Evolutionary conservation across 257 asterid species (phyloP).

Genomic region (Paraleonurus japonicus): DNA sequence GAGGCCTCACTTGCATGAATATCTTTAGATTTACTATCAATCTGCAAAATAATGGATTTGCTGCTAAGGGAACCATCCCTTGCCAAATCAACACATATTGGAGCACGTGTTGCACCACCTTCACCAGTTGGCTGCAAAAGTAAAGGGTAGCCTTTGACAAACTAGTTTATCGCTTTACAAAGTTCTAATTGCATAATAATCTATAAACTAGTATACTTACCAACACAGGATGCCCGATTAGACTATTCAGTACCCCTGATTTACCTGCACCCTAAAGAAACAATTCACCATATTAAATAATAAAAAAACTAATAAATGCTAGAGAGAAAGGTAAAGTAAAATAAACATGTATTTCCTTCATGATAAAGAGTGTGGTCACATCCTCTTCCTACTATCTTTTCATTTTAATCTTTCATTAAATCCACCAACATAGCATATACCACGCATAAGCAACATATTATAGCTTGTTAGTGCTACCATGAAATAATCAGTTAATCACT

Average conservation of each 20-base stretch:
- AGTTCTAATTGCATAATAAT: slow-evolving; percentile 12
- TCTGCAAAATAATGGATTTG: slow-evolving; percentile 83
- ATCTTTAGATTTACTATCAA: slow-evolving; percentile 88
- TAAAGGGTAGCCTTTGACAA: neutral
- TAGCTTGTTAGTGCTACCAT: neutral
- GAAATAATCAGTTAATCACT: neutral
- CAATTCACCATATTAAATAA: slow-evolving; percentile 22
- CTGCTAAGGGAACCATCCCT: slow-evolving; percentile 82
- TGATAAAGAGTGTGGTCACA: neutral
- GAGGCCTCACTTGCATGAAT: slow-evolving; percentile 82
- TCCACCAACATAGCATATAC: neutral
- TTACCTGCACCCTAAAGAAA: slow-evolving; percentile 93
- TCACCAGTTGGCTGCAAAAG: slow-evolving; percentile 92
- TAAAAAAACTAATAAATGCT: neutral
- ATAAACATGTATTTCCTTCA: neutral
- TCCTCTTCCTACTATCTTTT: neutral
- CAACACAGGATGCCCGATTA: slow-evolving; percentile 94
- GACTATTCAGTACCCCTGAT: slow-evolving; percentile 96
- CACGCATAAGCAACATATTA: slow-evolving; percentile 1
- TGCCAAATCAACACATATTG: slow-evolving; percentile 83
- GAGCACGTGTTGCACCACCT: slow-evolving; percentile 99
- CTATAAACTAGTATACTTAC: slow-evolving; percentile 41
- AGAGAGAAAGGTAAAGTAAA: neutral
- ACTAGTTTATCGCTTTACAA: neutral
- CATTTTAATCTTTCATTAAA: neutral